These are phyloP conservation scores for Microthlaspi erraticum DNA, from an alignment of 345 rosid genomes.

Conservation along the genomic window DNA sequence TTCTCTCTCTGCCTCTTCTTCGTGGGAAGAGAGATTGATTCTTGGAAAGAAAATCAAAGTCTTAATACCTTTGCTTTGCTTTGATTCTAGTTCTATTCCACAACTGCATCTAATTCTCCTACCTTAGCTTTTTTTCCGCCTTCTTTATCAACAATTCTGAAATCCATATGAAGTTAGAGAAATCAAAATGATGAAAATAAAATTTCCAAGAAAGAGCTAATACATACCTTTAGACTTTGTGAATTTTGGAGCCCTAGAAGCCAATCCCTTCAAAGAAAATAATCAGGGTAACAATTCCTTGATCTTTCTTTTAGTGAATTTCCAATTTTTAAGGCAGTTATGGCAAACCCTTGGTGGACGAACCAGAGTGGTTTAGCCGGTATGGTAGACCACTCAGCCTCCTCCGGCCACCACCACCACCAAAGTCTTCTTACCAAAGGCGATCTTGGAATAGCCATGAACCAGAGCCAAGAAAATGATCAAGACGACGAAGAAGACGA, in stretches of 20 bases:
- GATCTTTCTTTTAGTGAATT: conserved; percentile 10
- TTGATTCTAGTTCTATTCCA: conserved; percentile 53
- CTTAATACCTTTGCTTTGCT: conserved; percentile 35
- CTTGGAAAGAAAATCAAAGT: conserved; percentile 33
- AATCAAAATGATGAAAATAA: conserved; percentile 8
- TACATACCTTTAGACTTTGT: conserved; percentile 47
- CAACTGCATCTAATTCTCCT: conserved; percentile 64
- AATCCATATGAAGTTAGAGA: not conserved
- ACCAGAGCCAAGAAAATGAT: conserved; percentile 51
- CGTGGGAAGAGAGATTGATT: conserved; percentile 36
- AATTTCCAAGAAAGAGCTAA: conserved; percentile 13
- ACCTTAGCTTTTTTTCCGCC: conserved; percentile 28
- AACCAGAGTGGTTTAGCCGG: conserved; percentile 62
- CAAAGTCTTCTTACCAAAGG: conserved; percentile 53
- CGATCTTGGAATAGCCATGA: conserved; percentile 52
- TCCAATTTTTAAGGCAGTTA: conserved; percentile 16
- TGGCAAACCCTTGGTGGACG: conserved; percentile 89
- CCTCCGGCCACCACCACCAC: conserved; percentile 53
- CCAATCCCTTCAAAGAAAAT: conserved; percentile 11
- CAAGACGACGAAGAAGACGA: conserved; percentile 64
- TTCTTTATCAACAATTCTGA: conserved; percentile 22
- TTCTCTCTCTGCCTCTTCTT: conserved; percentile 30
- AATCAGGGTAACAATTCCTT: conserved; percentile 7
- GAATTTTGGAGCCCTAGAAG: conserved; percentile 33
- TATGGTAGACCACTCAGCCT: conserved; percentile 50